Evolutionary conservation across 306 rosid species (phyloP), one percentile per base, ranked within the genome.

Genomic region (Gleditsia sinensis): DNA sequence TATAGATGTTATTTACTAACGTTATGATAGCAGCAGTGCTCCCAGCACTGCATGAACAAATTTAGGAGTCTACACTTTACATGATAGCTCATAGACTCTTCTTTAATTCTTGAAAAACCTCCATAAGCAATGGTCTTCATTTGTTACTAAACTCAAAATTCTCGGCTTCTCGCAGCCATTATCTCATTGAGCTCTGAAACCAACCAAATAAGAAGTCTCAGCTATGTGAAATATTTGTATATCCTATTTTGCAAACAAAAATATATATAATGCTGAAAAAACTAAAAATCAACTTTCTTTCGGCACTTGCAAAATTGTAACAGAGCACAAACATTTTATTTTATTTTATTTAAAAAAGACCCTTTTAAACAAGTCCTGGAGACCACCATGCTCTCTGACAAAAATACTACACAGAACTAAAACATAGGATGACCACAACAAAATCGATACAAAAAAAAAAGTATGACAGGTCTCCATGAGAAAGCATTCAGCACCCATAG

Each of bases 321-420:
- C 69, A 24, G 45, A 74, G 58, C 37, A 36, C 10, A 48, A 70
- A 36, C 19, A 3, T n/a, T 1, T 46, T 20, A 67, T 46, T 55
- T 63, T 39, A 56, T 54, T n/a, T n/a, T n/a, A n/a, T n/a, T n/a
- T 65, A 24, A 61, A 75, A 27, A 24, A 72, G 80, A 93, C 98
- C 98, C 97, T 93, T 81, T 80, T 86, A 83, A 91, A 91, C 92
- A 93, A 78, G 88, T 93, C 98, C 77, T 17, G 66, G 46, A 93
- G 89, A 64, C 96, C 92, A 36, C 98, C 96, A 78, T 89, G 85
- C 71, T 89, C 85, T 75, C 79, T 86, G 55, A 88, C 83, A 72
- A 62, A 88, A 67, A 91, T 40, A 32, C 84, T 84, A 70, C 92
- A 91, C 24, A 93, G 92, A 75, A 91, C 72, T 70, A 91, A 66